phyloP scores from a whole-genome alignment of 75 land plant genomes.

The Chamaecyparis obtusa region DNA sequence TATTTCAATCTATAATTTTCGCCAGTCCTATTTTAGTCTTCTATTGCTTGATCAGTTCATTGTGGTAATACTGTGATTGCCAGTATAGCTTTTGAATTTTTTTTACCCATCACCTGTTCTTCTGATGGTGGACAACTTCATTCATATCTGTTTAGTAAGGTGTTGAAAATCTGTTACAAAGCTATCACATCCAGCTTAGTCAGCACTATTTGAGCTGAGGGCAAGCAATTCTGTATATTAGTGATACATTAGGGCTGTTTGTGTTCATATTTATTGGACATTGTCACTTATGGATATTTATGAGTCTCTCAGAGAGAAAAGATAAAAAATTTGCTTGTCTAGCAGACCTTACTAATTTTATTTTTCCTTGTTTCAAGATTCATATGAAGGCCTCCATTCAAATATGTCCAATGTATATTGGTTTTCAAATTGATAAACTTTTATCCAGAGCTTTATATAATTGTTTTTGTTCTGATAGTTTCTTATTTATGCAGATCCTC shows the following conservation, averaged over 20 bases:
- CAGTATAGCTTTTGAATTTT: background rate
- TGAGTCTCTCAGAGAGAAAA: background rate
- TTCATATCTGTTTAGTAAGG: background rate
- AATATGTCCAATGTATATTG: background rate
- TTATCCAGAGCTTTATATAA: background rate
- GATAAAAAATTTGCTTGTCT: background rate
- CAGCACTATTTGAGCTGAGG: background rate
- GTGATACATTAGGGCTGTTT: background rate
- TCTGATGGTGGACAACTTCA: background rate
- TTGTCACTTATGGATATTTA: background rate
- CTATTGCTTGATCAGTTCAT: background rate
- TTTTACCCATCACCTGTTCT: background rate
- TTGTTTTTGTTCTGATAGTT: background rate
- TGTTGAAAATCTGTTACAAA: background rate
- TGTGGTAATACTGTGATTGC: background rate
- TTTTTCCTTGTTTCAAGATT: slow-evolving; percentile 7
- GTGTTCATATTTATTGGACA: background rate
- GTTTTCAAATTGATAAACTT: background rate
- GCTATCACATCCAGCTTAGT: background rate
- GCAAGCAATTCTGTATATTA: background rate
- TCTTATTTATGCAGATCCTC: slow-evolving; percentile 4
- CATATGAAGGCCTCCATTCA: background rate
- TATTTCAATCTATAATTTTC: background rate
- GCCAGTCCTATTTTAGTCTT: background rate
- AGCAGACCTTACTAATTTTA: background rate